Evolutionary conservation across 2,329 filamentous ascomycete species (phyloP), one percentile per base, ranked within the genome.

Genomic region (Pezicula carpinea): DNA sequence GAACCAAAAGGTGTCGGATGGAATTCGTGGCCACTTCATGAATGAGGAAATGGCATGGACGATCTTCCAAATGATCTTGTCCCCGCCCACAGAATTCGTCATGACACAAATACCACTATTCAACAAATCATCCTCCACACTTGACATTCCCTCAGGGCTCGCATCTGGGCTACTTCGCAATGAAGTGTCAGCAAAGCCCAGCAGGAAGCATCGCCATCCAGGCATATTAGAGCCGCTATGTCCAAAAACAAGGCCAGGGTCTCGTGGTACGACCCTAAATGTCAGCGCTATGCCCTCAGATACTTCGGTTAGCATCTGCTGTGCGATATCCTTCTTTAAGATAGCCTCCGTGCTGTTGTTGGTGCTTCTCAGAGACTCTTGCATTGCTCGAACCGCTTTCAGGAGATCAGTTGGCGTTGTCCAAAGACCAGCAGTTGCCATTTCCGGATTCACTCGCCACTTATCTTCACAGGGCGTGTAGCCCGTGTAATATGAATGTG

Each of bases 71-170:
- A 34, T 18, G 17, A 39, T 23, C n/a, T 6, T 32, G 17, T 31
- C 15, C 1, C 43, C 43, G 6, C 13, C 13, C 15, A 22, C 21
- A 21, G 43, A 46, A 18, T 39, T 46, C 14, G 43, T 46, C 43
- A 46, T 46, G 21, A 46, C 36, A 13, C 14, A 39, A 39, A 46
- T 46, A n/a, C 35, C 43, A 31, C 43, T 39, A 29, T 39, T 21
- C 33, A 8, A 10, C 14, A 18, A 19, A 10, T 10, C 18, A n/a
- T 38, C 18, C 22, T 26, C n/a, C 19, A 3, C 26, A 29, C 13
- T 13, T 29, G 26, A 29, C 13, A 11, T 10, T 29, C 18, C 19
- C 17, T 11, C 2, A 3, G 10, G 10, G 19, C 31, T 26, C 14
- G 19, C 22, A 21, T 32, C 6, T 19, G 14, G 14, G 29, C 13